These are phyloP conservation scores for Hyphopichia wangnamkhiaoensis DNA, from an alignment of 1,139 yeast genomes.

Conservation along the genomic window DNA sequence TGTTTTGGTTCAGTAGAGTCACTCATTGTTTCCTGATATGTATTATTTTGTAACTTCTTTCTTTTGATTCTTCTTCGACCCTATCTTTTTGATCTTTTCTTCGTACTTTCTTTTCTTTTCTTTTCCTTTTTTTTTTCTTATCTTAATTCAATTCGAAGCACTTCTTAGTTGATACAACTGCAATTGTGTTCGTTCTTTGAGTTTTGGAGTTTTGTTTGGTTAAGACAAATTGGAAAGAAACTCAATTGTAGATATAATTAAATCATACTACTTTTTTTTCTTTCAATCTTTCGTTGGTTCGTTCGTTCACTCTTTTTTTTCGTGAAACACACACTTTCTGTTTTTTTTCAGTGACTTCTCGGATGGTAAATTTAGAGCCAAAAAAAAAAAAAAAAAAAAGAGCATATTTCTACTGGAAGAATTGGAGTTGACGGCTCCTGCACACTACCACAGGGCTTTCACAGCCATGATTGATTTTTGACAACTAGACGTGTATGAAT, in stretches of 20 bases:
- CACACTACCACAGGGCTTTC: no score
- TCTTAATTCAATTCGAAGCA: background rate
- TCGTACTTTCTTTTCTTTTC: background rate
- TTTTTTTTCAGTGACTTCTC: no score
- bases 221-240: no score
- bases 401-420: background rate
- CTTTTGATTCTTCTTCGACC: background rate
- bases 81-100: background rate
- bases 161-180: conserved; percentile 1
- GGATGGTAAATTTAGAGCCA: no score
- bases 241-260: background rate
- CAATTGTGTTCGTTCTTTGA: background rate
- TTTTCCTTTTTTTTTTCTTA: conserved; percentile 1
- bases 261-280: background rate
- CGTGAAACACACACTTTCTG: no score
- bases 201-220: no score
- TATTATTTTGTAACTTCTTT: background rate
- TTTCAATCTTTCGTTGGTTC: no score
- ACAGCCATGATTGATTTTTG: no score
- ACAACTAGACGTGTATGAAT: no score
- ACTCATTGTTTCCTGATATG: background rate
- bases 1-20: conserved; percentile 3
- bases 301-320: no score
- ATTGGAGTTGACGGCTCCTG: no score
- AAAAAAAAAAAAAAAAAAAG: no score